Evolutionary conservation across 148 eudicot genomes (phyloP), one percentile per base, ranked within the genome.

Genomic region (Nyssa sinensis): DNA sequence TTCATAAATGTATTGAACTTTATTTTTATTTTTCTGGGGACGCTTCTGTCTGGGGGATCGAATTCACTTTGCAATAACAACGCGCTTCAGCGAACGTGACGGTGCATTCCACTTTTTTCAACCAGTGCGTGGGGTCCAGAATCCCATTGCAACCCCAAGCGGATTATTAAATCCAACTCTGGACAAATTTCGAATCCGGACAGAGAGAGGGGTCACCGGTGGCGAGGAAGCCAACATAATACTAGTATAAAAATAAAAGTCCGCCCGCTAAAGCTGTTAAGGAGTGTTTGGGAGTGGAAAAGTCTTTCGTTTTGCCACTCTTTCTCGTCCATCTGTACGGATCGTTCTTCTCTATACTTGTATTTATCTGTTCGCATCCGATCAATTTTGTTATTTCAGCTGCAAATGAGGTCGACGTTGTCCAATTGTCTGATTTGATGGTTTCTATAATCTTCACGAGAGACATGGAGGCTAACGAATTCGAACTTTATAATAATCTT

Each of bases 381-480:
- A n/a, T n/a, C n/a, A n/a, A n/a, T n/a, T n/a, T n/a, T n/a, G n/a
- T n/a, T n/a, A n/a, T n/a, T n/a, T n/a, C n/a, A n/a, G n/a, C n/a
- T n/a, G n/a, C n/a, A n/a, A n/a, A n/a, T n/a, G n/a, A n/a, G n/a
- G n/a, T n/a, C n/a, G n/a, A n/a, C n/a, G 13, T 37, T 5, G 60
- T 62, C 67, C 67, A 62, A 35, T n/a, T 53, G 6, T 55, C 31
- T 16, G 14, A 25, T 10, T 24, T 6, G 49, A 41, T 8, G 33
- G 33, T 71, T 58, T 41, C n/a, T 34, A 58, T 71, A 64, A 58
- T 58, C 74, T 58, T 67, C 73, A n/a, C n/a, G 3, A 16, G 31
- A 66, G 55, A 32, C 21, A 84, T 84, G 86, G 84, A 84, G 81
- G 79, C 77, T 7, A 75, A 80, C 81, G 86, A 84, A 55, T 75